A percentile compares a stretch with the other conserved stretches of the same genome.
Conservation (phyloP, 202 grass and related monocot genomes). For the Setaria viridis region DNA sequence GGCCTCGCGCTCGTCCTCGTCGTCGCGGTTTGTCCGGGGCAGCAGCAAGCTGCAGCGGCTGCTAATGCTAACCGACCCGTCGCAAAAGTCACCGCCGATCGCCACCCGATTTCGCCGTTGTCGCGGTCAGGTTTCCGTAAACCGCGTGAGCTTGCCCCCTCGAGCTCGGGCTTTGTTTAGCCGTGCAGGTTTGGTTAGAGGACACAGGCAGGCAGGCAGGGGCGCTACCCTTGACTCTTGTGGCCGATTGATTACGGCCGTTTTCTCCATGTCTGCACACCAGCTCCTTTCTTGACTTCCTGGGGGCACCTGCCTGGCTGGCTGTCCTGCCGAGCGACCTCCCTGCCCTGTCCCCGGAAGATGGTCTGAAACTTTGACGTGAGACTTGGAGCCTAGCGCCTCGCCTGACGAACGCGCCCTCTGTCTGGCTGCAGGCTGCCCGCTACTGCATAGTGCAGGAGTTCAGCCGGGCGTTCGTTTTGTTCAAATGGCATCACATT, state of each 20-base stretch:
- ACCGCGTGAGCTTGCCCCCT: not conserved
- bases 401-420: not conserved
- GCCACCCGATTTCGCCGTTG: not conserved
- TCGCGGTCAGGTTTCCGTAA: slow-evolving; percentile 21
- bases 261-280: not conserved
- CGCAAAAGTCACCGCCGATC: not conserved
- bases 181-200: slow-evolving; percentile 25
- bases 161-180: not conserved
- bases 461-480: not conserved
- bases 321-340: slow-evolving; percentile 1
- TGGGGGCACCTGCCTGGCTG: not conserved
- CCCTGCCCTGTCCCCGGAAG: not conserved
- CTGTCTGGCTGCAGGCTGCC: not conserved
- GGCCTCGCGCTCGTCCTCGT: not conserved
- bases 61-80: not conserved
- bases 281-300: slow-evolving; percentile 18
- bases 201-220: not conserved
- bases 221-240: not conserved
- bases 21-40: not conserved
- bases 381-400: not conserved
- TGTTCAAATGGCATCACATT: not conserved
- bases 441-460: not conserved
- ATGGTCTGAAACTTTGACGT: slow-evolving; percentile 15
- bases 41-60: not conserved
- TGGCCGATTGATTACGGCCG: not conserved